Evolutionary conservation across 345 rosid genomes (phyloP), one percentile per base, ranked within the genome.

Genomic region (Hirschfeldia incana): DNA sequence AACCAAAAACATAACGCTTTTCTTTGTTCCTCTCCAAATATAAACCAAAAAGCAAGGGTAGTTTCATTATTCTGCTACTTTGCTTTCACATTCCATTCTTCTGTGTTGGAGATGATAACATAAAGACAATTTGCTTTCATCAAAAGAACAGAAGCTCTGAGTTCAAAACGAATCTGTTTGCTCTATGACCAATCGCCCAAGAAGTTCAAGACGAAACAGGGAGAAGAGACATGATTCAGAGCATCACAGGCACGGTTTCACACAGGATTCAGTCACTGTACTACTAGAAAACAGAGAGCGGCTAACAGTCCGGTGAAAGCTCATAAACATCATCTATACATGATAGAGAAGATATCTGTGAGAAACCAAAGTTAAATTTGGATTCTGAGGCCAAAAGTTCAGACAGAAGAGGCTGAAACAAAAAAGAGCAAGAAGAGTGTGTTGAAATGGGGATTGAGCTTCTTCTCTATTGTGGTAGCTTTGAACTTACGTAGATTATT

Each of bases 131-230:
- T 82, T 90, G 88, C 80, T 90, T 85, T 21, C 89, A 92, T 77
- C 97, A 90, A 57, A 89, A 97, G 84, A 89, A 84, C 76, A 92
- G 87, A 88, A 90, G 59, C 88, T 62, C 78, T 85, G 93, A 65
- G 86, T 93, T 82, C 85, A 88, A 82, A 21, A 21, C 88, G 91
- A 69, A 85, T 86, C 39, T 49, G 69, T 81, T 86, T n/a, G 82
- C 58, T 79, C 79, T 30, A 69, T 21, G 53, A 74, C 75, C 11
- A 74, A 63, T 55, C 83, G 71, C 58, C 33, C 80, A 42, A 75
- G 79, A 75, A 75, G 76, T 74, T 76, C 81, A 72, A 92, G 94
- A 70, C 91, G 89, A 68, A 83, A 70, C 73, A 84, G 91, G 2
- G 69, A 69, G 73, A 69, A 44, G 57, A 84, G 85, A 74, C 83